phyloP scores from a whole-genome alignment of 208 protist genomes.

The Leishmania turanica region DNA sequence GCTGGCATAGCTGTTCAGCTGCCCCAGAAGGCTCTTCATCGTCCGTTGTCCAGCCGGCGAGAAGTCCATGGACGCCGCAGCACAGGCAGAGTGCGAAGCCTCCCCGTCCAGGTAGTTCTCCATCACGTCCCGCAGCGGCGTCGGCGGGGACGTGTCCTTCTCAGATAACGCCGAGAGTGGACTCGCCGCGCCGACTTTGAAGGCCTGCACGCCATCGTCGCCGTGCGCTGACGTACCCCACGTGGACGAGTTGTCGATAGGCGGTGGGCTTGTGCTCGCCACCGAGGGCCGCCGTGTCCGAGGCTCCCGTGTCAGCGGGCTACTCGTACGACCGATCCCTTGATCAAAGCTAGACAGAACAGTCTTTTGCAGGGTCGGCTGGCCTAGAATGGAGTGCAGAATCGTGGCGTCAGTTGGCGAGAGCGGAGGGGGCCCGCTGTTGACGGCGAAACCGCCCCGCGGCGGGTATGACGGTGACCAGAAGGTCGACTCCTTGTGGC shows the following conservation, averaged over 20 bases:
- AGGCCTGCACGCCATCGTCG: neutral
- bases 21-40: slow-evolving; percentile 12
- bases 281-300: neutral
- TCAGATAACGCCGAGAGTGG: neutral
- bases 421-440: slow-evolving; percentile 33
- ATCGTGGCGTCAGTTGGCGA: slow-evolving; percentile 42
- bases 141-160: neutral
- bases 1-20: neutral
- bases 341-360: neutral
- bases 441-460: neutral
- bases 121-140: neutral
- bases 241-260: neutral
- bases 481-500: slow-evolving; percentile 3
- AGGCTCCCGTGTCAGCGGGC: neutral
- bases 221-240: neutral
- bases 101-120: neutral
- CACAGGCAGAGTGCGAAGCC: neutral
- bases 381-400: slow-evolving; percentile 34
- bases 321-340: too few relatives aligned
- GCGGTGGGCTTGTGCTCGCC: neutral
- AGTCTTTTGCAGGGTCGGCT: slow-evolving; percentile 15
- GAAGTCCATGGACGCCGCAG: neutral
- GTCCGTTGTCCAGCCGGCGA: slow-evolving; percentile 19
- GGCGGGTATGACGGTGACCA: slow-evolving; percentile 21
- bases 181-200: neutral